These are phyloP conservation scores for Byssochlamys sp. DNA, from an alignment of 2,329 filamentous ascomycete genomes.

Conservation along the genomic window DNA sequence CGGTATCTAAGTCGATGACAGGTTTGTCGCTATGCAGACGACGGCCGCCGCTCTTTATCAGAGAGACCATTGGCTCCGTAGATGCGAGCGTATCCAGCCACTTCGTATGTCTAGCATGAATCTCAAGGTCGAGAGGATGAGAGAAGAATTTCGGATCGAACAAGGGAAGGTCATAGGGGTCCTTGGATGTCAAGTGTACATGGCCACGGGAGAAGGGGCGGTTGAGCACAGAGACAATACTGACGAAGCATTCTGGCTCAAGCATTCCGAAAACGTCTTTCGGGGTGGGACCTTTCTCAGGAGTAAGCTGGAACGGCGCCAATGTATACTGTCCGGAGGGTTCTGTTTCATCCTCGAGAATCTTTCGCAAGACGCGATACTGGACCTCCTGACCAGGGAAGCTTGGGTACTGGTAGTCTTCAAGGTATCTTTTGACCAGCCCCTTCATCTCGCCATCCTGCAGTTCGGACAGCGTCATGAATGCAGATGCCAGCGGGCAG, in stretches of 20 bases:
- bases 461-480: slow-evolving; percentile 1
- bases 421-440: not conserved
- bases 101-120: slow-evolving; percentile 28
- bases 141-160: slow-evolving; percentile 38
- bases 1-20: not conserved
- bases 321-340: not conserved
- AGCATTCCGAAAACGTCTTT: slow-evolving; percentile 9
- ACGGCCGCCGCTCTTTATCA: slow-evolving; percentile 22
- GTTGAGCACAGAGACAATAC: slow-evolving; percentile 18
- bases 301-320: not conserved
- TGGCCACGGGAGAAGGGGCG: slow-evolving; percentile 22
- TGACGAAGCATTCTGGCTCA: slow-evolving; percentile 16
- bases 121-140: slow-evolving; percentile 35
- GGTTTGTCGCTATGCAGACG: slow-evolving; percentile 9
- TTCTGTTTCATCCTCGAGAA: not conserved
- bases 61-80: slow-evolving; percentile 19
- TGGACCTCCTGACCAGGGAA: not conserved
- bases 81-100: slow-evolving; percentile 23
- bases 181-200: slow-evolving; percentile 31
- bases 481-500: slow-evolving; percentile 1
- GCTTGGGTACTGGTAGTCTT: not conserved
- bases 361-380: not conserved
- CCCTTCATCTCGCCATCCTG: not conserved
- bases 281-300: slow-evolving; percentile 4
- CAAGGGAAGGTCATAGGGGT: slow-evolving; percentile 23